These are phyloP conservation scores for Neurospora tetrasperma DNA, from an alignment of 495 filamentous ascomycete genomes.

Conservation along the genomic window DNA sequence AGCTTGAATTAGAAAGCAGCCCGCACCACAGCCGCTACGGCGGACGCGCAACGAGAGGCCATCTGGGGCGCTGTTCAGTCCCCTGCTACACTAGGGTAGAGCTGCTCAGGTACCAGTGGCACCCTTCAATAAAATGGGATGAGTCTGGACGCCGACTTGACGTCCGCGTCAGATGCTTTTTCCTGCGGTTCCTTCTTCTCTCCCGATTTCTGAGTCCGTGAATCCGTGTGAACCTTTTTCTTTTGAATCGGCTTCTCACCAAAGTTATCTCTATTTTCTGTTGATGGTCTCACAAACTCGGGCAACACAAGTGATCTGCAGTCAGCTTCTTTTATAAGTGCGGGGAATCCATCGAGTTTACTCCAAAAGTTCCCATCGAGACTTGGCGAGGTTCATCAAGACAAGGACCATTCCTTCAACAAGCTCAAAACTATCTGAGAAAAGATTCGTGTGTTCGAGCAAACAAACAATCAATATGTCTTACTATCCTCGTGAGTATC, in stretches of 20 bases:
- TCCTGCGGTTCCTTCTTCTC: not conserved
- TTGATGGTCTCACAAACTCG: not conserved
- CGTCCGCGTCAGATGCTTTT: not conserved
- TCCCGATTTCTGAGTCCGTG: not conserved
- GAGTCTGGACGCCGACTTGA: not conserved
- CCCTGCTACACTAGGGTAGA: not conserved
- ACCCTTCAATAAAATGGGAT: not conserved
- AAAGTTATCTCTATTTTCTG: not conserved
- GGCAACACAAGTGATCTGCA: not conserved
- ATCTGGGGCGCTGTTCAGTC: not conserved
- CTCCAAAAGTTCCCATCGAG: not conserved
- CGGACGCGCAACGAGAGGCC: not conserved
- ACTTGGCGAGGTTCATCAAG: not conserved
- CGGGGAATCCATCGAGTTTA: not conserved
- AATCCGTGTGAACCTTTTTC: not conserved
- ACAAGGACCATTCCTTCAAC: not conserved
- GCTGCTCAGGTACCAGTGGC: not conserved
- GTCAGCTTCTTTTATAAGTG: not conserved
- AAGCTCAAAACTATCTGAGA: not conserved
- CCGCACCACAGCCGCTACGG: constrained; percentile 2
- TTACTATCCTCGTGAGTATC: constrained; percentile 26
- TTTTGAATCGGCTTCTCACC: not conserved
- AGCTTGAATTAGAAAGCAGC: constrained; percentile 14
- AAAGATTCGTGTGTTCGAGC: not conserved
- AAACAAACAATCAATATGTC: constrained; percentile 13